These are phyloP conservation scores for Geum urbanum DNA, from an alignment of 306 rosid species.

Conservation along the genomic window DNA sequence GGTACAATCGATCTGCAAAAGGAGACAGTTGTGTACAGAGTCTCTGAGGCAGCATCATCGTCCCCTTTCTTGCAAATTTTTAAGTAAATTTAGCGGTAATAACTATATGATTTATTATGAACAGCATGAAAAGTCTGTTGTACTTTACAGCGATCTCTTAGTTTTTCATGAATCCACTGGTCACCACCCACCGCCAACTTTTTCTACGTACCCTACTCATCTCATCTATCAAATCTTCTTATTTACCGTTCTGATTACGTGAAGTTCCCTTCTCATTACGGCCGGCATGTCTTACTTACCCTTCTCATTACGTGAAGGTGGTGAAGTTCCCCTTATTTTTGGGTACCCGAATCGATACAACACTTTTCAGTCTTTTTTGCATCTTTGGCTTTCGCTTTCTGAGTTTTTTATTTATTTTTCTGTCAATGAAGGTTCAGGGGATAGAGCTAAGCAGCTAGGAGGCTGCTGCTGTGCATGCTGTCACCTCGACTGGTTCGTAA, in stretches of 20 bases:
- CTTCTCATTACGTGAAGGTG: too few species aligned
- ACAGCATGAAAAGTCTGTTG: not conserved
- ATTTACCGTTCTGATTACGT: too few species aligned
- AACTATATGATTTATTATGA: not conserved
- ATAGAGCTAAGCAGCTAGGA: not conserved
- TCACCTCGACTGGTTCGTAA: not conserved
- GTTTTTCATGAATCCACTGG: not conserved
- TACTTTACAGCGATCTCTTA: not conserved
- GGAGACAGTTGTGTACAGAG: too few species aligned
- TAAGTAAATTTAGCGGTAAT: not conserved
- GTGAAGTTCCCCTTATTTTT: not conserved
- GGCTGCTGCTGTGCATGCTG: not conserved
- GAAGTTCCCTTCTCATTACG: not conserved
- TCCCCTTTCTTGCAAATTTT: not conserved
- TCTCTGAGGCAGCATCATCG: too few species aligned
- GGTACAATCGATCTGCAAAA: constrained; percentile 8
- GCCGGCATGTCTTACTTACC: not conserved
- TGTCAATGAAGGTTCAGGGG: not conserved
- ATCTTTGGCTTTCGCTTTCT: not conserved
- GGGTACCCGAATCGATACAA: not conserved
- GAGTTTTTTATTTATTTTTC: not conserved
- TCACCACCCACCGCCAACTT: not conserved
- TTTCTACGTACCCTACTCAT: not conserved
- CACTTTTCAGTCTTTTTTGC: not conserved
- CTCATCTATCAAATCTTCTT: not conserved